Evolutionary conservation across 1,284 basidiomycete genomes (phyloP), one percentile per base, ranked within the genome.

Genomic region (Sporisorium reilianum): DNA sequence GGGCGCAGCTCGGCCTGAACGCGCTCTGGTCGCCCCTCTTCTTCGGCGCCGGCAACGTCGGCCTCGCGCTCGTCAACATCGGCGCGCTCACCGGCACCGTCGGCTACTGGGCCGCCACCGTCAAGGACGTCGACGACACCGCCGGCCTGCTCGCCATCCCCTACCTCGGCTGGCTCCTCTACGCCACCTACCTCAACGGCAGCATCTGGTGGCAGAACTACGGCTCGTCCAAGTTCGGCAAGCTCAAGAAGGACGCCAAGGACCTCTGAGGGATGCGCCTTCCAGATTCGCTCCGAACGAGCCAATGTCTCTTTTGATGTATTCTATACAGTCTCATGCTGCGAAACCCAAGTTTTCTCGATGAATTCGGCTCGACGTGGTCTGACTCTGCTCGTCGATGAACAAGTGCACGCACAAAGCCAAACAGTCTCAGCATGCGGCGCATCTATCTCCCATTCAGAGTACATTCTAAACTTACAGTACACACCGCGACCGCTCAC

Each of bases 111-210:
- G 72, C 75, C 26, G 63, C 63, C 49, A 67, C 69, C 41, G 67
- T 71, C n/a, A 72, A 71, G 61, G 75, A 81, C 49, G 75, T 81
- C 32, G 74, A 77, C 54, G 50, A 89, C 42, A 64, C 58, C 26
- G 79, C 77, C 32, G 64, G 66, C 48, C 58, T 63, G 23, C 61
- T 78, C 49, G 64, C 65, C 42, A 40, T 77, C 30, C 79, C 79
- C 30, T 80, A 80, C 65, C 56, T 75, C 54, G 74, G 65, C 34
- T 92, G 90, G 90, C 78, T 90, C 26, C 85, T 87, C 3, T 91
- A 88, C 75, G 90, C 89, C 2, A 90, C 90, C 8, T 92, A 91
- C 85, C 87, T 93, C 61, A 92, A 91, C 84, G 90, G 86, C 28
- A 89, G 89, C 8, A 86, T 88, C 55, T 90, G 89, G 88, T 89